Evolutionary conservation across 2,329 filamentous ascomycete species (phyloP), one percentile per base, ranked within the genome.

Genomic region (Monilinia polystroma): DNA sequence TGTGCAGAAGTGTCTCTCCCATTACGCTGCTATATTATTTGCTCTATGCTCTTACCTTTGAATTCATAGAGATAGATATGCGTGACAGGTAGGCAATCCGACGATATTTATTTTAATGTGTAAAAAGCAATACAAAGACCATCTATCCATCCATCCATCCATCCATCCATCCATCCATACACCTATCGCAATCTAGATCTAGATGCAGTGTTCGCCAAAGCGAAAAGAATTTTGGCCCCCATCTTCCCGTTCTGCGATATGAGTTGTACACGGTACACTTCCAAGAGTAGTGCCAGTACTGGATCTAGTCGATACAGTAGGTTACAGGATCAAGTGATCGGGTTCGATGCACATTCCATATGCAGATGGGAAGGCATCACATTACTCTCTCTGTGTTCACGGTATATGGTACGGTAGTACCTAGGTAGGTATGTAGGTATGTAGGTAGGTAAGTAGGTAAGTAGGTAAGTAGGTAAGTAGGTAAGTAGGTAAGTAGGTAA

Each of bases 181-280:
- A 45, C 43, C 26, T n/a, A 29, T 29, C 11, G 5, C 41, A 59
- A 47, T 47, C 55, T 57, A 45, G 38, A 57, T 57, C 56, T 59
- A 32, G 57, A 59, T 23, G 57, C 57, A 49, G 23, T 41, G 10
- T 20, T 59, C 41, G 56, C 41, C 29, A 29, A 45, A 29, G 12
- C 18, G 6, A 29, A 23, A 18, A 47, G 41, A 5, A 18, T 35
- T 35, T 35, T 35, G 32, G 56, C 26, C 41, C 26, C 56, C 56
- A 47, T 47, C 18, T 59, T 47, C 43, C 59, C 32, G 20, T 29
- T 47, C 60, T 41, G 47, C 49, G 60, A 63, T 35, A 49, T 59
- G 57, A 59, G 57, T 59, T 59, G 57, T 59, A 18, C 57, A 59
- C 8, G 2, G 6, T n/a, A 18, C 14, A n/a, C 5, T 20, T 45